Percentiles rank a stretch among this genome's conserved stretches.
phyloP scores from a whole-genome alignment of 2,329 filamentous ascomycete species.

The Fonsecaea nubica region DNA sequence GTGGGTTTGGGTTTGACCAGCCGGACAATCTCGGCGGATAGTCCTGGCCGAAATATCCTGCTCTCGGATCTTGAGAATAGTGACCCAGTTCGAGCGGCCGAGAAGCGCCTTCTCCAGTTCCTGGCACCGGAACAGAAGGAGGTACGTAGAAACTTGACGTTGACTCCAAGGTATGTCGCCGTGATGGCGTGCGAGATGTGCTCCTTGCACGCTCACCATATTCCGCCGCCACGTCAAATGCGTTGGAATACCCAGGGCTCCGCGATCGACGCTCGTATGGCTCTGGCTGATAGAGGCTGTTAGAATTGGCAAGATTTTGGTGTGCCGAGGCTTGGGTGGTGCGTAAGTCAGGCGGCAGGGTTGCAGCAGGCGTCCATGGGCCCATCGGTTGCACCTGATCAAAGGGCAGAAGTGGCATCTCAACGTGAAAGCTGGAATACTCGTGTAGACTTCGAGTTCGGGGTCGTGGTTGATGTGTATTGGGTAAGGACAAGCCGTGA shows the following conservation, averaged over 20 bases:
- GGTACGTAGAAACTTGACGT: slow-evolving; percentile 28
- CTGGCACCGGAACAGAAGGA: slow-evolving; percentile 29
- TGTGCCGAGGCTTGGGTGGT: slow-evolving; percentile 27
- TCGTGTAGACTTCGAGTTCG: slow-evolving; percentile 40
- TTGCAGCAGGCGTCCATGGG: slow-evolving; percentile 37
- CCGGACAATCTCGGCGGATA: slow-evolving; percentile 26
- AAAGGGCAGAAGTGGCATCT: slow-evolving; percentile 38
- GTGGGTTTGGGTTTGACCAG: slow-evolving; percentile 19
- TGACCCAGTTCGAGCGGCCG: slow-evolving; percentile 29
- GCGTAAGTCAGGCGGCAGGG: slow-evolving; percentile 30
- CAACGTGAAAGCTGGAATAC: slow-evolving; percentile 39
- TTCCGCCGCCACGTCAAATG: slow-evolving; percentile 26
- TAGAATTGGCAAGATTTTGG: slow-evolving; percentile 26
- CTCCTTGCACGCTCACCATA: slow-evolving; percentile 34
- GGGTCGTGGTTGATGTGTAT: slow-evolving; percentile 30
- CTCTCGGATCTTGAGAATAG: slow-evolving; percentile 29
- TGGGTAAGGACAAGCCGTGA: slow-evolving; percentile 33
- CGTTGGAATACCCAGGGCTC: slow-evolving; percentile 24
- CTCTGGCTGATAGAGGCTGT: slow-evolving; percentile 19
- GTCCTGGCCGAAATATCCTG: slow-evolving; percentile 31
- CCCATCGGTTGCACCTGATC: slow-evolving; percentile 39
- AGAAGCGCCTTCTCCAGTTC: slow-evolving; percentile 26
- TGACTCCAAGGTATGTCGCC: slow-evolving; percentile 36
- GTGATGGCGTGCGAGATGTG: slow-evolving; percentile 36
- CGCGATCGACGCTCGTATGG: slow-evolving; percentile 30